These are phyloP conservation scores for Wickerhamiella pararugosa DNA, from an alignment of 1,139 yeast species.

Conservation along the genomic window DNA sequence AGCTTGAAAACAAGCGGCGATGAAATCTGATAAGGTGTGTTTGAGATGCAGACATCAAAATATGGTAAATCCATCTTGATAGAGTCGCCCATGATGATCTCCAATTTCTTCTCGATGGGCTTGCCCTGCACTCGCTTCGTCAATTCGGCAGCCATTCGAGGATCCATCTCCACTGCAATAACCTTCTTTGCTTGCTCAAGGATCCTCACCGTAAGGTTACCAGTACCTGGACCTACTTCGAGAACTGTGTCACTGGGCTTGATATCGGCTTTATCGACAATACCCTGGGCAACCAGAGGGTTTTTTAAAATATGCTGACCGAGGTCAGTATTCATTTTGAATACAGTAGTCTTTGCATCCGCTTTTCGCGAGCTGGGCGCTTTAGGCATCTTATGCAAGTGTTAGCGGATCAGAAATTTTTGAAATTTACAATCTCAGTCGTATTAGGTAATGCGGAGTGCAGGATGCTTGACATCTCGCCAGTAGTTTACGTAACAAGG, in stretches of 20 bases:
- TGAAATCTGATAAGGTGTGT: slow-evolving; percentile 94
- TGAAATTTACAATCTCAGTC: not conserved
- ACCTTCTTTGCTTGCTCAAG: slow-evolving; percentile 85
- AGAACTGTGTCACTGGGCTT: slow-evolving; percentile 84
- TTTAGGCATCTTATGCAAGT: slow-evolving; percentile 32
- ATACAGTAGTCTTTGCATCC: slow-evolving; percentile 44
- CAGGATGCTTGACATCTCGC: too few relatives aligned
- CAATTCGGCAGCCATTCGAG: slow-evolving; percentile 97
- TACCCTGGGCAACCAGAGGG: slow-evolving; percentile 94
- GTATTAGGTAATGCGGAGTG: too few relatives aligned
- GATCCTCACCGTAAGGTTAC: slow-evolving; percentile 87
- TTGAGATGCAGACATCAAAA: slow-evolving; percentile 89
- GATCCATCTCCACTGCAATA: slow-evolving; percentile 95
- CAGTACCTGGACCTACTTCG: slow-evolving; percentile 99
- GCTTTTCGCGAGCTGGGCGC: slow-evolving; percentile 40
- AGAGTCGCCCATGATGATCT: slow-evolving; percentile 85
- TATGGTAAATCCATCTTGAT: slow-evolving; percentile 92
- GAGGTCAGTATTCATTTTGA: slow-evolving; percentile 87
- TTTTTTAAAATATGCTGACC: slow-evolving; percentile 96
- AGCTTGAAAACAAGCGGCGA: slow-evolving; percentile 91
- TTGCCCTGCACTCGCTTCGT: slow-evolving; percentile 97
- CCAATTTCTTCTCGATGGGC: slow-evolving; percentile 79
- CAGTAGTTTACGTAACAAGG: too few relatives aligned
- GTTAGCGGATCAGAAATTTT: not conserved
- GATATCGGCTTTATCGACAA: slow-evolving; percentile 89